Evolutionary conservation across 345 rosid genomes (phyloP), one percentile per base, ranked within the genome.

Genomic region (Camelina sativa): DNA sequence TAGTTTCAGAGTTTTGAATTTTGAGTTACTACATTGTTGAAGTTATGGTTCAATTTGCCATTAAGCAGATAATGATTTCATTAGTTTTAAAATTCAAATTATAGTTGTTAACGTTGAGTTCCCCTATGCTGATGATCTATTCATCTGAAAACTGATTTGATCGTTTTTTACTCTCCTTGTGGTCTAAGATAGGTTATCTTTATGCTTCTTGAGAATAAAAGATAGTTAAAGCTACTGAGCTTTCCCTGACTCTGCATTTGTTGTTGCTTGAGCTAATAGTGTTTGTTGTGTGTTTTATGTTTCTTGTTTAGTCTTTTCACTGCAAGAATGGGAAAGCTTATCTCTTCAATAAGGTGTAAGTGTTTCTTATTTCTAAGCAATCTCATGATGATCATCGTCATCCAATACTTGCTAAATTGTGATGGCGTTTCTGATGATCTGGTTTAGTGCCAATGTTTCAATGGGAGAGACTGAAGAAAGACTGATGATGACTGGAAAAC

Each of bases 261-360:
- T 43, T 12, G 47, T 43, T 43, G 12, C 47, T 76, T 70, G 54
- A 57, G 55, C 54, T 77, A 65, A 76, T 3, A 11, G 12, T 38
- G 48, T 7, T 41, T 16, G 11, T 48, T 34, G 52, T 67, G 25
- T 56, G 46, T 41, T 72, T 41, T 34, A 28, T 72, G 66, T 57
- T 61, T 1, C 30, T 70, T 77, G 76, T 81, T 82, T 87, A 95
- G 99, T 79, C 92, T 69, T 95, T 95, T 86, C 90, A 88, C 59
- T 15, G 82, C 87, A 90, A 84, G 82, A 92, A 95, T 84, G 99
- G 99, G 82, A 89, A 85, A 81, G 99, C 99, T 75, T 96, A 92
- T 84, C 98, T 96, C 83, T 96, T 96, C 91, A 79, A 62, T 59
- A 91, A 89, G 80, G 99, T 92, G 99, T 96, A 92, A 96, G 99